These are phyloP conservation scores for Exophiala calicioides DNA, from an alignment of 2,329 filamentous ascomycete genomes.

Conservation along the genomic window DNA sequence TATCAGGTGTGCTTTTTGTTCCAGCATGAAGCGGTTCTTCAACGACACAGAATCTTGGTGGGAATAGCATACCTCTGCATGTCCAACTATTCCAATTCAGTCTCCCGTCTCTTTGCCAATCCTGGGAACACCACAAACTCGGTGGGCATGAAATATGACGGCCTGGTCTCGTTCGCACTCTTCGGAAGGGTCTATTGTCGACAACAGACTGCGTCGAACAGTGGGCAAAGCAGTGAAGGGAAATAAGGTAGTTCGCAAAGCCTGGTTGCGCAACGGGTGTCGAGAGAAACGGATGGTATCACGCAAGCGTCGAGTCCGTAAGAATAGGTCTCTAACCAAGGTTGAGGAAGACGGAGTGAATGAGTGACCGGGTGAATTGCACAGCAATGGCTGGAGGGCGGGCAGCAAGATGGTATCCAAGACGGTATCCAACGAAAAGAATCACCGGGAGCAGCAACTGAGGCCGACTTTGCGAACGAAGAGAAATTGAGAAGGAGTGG, in stretches of 20 bases:
- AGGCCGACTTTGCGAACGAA: slow-evolving; percentile 6
- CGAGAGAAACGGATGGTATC: not conserved
- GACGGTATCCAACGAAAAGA: slow-evolving; percentile 18
- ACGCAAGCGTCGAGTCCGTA: slow-evolving; percentile 12
- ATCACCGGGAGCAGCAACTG: not conserved
- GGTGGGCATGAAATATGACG: not conserved
- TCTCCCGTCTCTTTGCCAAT: not conserved
- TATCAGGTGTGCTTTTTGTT: too few species aligned
- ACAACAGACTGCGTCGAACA: too few species aligned
- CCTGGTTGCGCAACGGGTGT: slow-evolving; percentile 1
- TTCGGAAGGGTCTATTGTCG: too few species aligned
- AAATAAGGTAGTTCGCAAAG: not conserved
- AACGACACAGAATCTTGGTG: not conserved
- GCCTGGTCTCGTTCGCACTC: slow-evolving; percentile 9
- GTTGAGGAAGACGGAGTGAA: slow-evolving; percentile 1
- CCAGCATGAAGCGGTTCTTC: not conserved
- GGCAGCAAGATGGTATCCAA: slow-evolving; percentile 14
- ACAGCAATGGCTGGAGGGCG: slow-evolving; percentile 13
- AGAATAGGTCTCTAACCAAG: not conserved
- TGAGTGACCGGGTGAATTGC: slow-evolving; percentile 16
- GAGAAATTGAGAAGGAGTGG: slow-evolving; percentile 19
- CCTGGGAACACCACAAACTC: not conserved
- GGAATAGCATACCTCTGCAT: not conserved
- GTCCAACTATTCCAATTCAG: not conserved
- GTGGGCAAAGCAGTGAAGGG: not conserved